A percentile compares a stretch with the other conserved stretches of the same genome.
Evolutionary conservation across 768 basidiomycete species (phyloP).

Genomic region (Symmetrospora coprosmae): DNA sequence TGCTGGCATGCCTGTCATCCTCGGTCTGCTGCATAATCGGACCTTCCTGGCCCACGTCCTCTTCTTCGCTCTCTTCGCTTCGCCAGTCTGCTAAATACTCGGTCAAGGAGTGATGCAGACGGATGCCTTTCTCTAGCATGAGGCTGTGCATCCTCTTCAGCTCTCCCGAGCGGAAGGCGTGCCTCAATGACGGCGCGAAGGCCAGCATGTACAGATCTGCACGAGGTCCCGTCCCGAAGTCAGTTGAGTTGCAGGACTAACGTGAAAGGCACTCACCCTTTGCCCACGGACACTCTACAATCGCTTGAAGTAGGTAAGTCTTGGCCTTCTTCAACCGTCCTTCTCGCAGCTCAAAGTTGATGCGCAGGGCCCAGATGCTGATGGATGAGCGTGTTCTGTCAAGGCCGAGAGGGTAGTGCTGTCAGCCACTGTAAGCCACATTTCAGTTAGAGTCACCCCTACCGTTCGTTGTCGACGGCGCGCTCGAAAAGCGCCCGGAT

Average conservation of each 20-base stretch:
- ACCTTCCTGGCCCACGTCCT: conserved; percentile 27
- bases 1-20: conserved; percentile 28
- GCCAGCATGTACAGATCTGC: conserved; percentile 39
- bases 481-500: conserved; percentile 37
- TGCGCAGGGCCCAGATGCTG: conserved; percentile 38
- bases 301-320: conserved; percentile 36
- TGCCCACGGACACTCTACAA: conserved; percentile 36
- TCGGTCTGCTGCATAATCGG: too few species aligned
- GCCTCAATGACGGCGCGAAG: conserved; percentile 35
- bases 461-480: conserved; percentile 31
- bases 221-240: too few species aligned
- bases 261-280: conserved; percentile 34
- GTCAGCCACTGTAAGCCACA: too few species aligned
- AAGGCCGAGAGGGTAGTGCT: background rate
- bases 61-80: conserved; percentile 20
- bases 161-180: conserved; percentile 36
- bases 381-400: conserved; percentile 34
- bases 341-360: conserved; percentile 38
- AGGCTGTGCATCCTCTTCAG: conserved; percentile 37
- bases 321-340: conserved; percentile 34
- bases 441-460: background rate
- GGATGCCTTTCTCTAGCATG: conserved; percentile 38
- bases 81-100: conserved; percentile 30
- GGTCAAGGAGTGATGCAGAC: conserved; percentile 35
- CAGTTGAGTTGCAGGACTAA: background rate